phyloP scores from a whole-genome alignment of 1,284 basidiomycete species.

The Ganoderma sinense region DNA sequence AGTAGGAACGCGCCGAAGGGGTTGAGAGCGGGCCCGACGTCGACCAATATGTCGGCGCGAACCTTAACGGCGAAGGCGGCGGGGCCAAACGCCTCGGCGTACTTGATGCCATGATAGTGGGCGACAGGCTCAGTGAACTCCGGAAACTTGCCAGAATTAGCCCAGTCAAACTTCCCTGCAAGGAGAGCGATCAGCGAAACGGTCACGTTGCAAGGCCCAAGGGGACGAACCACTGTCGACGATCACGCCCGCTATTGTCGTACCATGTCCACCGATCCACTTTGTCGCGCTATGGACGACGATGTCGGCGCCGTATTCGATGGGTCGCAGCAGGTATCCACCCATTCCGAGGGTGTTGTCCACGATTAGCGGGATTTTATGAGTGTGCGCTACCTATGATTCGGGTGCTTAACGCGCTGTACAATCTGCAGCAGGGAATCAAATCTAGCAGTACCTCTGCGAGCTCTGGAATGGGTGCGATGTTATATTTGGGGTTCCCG shows the following conservation, averaged over 20 bases:
- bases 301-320: conserved; percentile 84
- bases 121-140: conserved; percentile 84
- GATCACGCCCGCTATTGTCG: conserved; percentile 86
- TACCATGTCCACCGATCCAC: conserved; percentile 93
- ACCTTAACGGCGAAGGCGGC: conserved; percentile 80
- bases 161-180: conserved; percentile 87
- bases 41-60: conserved; percentile 79
- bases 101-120: conserved; percentile 85
- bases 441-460: conserved; percentile 58
- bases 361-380: conserved; percentile 82
- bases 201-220: not conserved
- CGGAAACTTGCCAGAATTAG: conserved; percentile 78
- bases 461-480: conserved; percentile 73
- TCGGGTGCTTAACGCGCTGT: not conserved
- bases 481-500: conserved; percentile 85
- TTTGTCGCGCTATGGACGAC: conserved; percentile 91
- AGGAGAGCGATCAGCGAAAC: not conserved
- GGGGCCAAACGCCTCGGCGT: conserved; percentile 78
- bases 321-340: conserved; percentile 79
- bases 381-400: conserved; percentile 66
- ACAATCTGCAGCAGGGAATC: not conserved
- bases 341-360: conserved; percentile 94
- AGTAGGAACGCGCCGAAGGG: conserved; percentile 88
- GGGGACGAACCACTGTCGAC: conserved; percentile 68
- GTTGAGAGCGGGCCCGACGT: conserved; percentile 79